Percentiles rank a stretch among this genome's conserved stretches.
Evolutionary conservation across 169 alveolate species (phyloP).

Genomic region (Cryptosporidium sp.): DNA sequence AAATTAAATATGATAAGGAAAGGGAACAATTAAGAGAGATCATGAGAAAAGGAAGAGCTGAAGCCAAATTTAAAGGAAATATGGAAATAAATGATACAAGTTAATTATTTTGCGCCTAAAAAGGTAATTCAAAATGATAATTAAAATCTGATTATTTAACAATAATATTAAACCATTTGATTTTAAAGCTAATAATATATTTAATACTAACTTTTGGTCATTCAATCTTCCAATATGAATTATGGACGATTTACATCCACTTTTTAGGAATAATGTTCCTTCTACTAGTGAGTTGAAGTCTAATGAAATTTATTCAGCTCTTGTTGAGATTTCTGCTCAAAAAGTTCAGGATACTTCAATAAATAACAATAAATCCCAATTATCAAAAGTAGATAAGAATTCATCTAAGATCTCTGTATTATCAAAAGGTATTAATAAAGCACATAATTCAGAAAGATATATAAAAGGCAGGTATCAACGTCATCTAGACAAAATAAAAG

Average conservation of each 20-base stretch:
- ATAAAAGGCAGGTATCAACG: slow-evolving; percentile 57
- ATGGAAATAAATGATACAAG: not conserved
- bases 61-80: slow-evolving; percentile 1
- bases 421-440: slow-evolving; percentile 30
- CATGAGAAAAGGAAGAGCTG: slow-evolving; percentile 60
- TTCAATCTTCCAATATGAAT: not conserved
- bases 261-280: slow-evolving; percentile 64
- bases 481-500: slow-evolving; percentile 54
- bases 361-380: not conserved
- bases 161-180: not conserved
- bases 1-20: slow-evolving; percentile 36
- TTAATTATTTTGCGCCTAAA: slow-evolving; percentile 28
- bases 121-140: not conserved
- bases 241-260: slow-evolving; percentile 69
- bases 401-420: not conserved
- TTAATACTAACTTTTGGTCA: not conserved
- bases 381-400: not conserved
- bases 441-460: not conserved
- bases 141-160: not conserved
- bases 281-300: slow-evolving; percentile 44
- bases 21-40: slow-evolving; percentile 53
- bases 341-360: not conserved
- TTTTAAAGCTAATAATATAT: not conserved
- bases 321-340: slow-evolving; percentile 39
- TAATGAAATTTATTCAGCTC: slow-evolving; percentile 61